Evolutionary conservation across 495 filamentous ascomycete species (phyloP).

Genomic region (Penicillium subrubescens): DNA sequence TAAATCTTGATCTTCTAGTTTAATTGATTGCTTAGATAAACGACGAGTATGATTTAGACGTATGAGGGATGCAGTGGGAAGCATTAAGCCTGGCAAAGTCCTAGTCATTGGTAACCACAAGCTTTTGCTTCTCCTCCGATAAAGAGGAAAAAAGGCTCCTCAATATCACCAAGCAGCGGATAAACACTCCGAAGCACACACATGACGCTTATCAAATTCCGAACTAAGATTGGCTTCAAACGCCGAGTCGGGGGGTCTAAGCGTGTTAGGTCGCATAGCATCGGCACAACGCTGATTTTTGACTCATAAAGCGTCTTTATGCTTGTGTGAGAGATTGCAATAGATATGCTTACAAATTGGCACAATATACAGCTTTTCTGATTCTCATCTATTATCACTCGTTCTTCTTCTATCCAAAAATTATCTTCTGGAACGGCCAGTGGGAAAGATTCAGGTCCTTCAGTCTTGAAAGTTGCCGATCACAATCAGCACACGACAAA

Average conservation of each 20-base stretch:
- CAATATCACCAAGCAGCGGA: background rate
- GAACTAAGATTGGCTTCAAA: background rate
- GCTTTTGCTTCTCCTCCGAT: too few relatives aligned
- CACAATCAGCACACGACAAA: slow-evolving; percentile 3
- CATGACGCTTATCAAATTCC: background rate
- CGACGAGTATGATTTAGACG: too few relatives aligned
- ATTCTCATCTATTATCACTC: background rate
- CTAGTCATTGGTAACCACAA: too few relatives aligned
- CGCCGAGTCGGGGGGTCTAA: slow-evolving; percentile 4
- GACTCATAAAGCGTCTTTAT: background rate
- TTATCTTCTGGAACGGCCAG: background rate
- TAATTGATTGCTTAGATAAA: too few relatives aligned
- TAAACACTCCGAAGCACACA: background rate
- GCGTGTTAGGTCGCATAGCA: background rate
- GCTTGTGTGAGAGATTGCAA: background rate
- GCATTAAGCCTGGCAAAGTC: too few relatives aligned
- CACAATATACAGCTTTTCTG: background rate
- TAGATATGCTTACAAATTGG: background rate
- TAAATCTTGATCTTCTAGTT: too few relatives aligned
- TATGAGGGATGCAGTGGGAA: too few relatives aligned
- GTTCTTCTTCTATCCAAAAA: background rate
- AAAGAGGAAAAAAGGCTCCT: background rate
- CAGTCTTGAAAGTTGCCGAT: slow-evolving; percentile 5
- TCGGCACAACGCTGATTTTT: background rate
- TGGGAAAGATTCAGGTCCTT: background rate